Evolutionary conservation across 75 land plant genomes (phyloP).

Genomic region (Cupressus sempervirens): DNA sequence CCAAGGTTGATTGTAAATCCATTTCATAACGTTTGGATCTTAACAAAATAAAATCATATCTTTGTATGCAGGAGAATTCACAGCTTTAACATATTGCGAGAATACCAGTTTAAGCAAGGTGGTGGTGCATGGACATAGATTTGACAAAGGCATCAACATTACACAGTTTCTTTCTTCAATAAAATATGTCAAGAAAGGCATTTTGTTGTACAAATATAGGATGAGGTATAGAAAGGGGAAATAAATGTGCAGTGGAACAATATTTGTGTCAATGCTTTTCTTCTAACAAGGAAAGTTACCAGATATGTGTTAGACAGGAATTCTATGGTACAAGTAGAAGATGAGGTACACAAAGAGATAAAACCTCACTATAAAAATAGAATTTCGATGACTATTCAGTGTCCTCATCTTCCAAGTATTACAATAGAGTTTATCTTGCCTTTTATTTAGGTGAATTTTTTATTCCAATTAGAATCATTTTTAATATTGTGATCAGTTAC

Average conservation of each 20-base stretch:
- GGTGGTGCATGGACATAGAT: too few species aligned
- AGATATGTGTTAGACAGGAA: conserved; percentile 42
- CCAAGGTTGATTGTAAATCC: too few species aligned
- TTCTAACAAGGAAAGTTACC: conserved; percentile 1
- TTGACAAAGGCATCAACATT: too few species aligned
- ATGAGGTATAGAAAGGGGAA: conserved; percentile 19
- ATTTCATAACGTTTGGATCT: too few species aligned
- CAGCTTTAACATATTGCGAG: too few species aligned
- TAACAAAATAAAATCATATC: too few species aligned
- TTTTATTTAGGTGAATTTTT: conserved; percentile 74
- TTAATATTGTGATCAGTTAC: not conserved
- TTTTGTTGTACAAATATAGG: conserved; percentile 16
- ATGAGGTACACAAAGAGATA: conserved; percentile 18
- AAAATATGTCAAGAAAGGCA: conserved; percentile 36
- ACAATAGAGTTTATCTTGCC: conserved; percentile 73
- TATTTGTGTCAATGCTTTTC: not conserved
- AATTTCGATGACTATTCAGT: conserved; percentile 10
- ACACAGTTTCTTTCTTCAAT: too few species aligned
- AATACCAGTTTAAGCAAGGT: too few species aligned
- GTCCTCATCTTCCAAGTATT: conserved; percentile 35
- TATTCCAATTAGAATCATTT: not conserved
- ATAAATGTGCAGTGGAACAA: not conserved
- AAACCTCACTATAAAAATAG: not conserved
- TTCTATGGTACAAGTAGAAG: conserved; percentile 16
- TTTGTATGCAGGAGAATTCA: too few species aligned